phyloP scores from a whole-genome alignment of 345 rosid genomes.

The thale cress (Arabidopsis thaliana) region DNA sequence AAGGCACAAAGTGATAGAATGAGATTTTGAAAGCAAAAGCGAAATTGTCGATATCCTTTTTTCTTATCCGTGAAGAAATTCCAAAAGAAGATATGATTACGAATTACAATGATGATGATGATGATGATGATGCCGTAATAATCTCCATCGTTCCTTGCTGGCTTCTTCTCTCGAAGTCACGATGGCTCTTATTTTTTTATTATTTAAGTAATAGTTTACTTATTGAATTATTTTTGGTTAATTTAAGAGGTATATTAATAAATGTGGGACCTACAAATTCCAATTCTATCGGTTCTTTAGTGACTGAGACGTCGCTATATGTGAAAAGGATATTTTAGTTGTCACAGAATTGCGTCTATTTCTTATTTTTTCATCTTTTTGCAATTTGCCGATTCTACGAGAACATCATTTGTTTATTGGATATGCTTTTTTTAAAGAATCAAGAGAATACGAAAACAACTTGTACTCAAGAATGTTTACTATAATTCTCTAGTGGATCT shows the following conservation, averaged over 20 bases:
- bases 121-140: not conserved
- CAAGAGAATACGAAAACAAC: too few species aligned
- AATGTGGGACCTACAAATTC: too few species aligned
- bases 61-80: constrained; percentile 22
- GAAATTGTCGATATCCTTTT: not conserved
- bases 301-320: not conserved
- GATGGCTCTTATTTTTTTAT: not conserved
- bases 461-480: too few species aligned
- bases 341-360: not conserved
- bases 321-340: not conserved
- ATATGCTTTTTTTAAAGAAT: too few species aligned
- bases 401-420: too few species aligned
- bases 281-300: too few species aligned
- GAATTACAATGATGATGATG: constrained; percentile 9
- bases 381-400: too few species aligned
- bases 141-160: constrained; percentile 18
- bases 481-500: too few species aligned
- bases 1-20: not conserved
- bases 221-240: too few species aligned
- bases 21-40: constrained; percentile 25
- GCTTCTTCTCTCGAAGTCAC: constrained; percentile 33
- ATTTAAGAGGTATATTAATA: too few species aligned
- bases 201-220: not conserved
- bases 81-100: constrained; percentile 26
- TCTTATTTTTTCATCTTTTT: too few species aligned